These are phyloP conservation scores for Kwoniella europaea DNA, from an alignment of 768 basidiomycete genomes.

Conservation along the genomic window DNA sequence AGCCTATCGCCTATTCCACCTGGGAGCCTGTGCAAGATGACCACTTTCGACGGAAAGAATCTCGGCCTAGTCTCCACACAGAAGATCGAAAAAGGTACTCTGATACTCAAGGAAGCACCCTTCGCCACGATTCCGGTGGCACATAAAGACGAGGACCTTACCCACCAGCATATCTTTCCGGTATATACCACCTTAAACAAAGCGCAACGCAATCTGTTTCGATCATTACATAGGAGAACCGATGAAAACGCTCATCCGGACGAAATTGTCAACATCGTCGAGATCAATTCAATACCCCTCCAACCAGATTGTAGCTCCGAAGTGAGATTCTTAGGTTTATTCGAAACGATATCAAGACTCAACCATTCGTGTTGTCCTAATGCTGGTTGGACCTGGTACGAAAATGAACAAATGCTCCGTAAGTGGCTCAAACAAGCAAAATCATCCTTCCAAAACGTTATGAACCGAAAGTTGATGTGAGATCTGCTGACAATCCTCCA, in stretches of 20 bases:
- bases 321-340: conserved; percentile 15
- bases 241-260: conserved; percentile 1
- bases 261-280: conserved; percentile 14
- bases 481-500: not conserved
- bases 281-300: conserved; percentile 22
- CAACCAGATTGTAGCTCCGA: not conserved
- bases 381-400: conserved; percentile 24
- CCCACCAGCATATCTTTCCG: not conserved
- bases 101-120: conserved; percentile 14
- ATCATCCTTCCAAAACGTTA: not conserved
- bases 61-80: conserved; percentile 3
- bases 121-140: conserved; percentile 1
- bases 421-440: not conserved
- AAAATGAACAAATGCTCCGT: conserved; percentile 15
- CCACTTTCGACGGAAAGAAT: not conserved
- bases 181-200: not conserved
- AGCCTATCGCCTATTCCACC: no score
- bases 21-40: not conserved
- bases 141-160: not conserved
- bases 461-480: not conserved
- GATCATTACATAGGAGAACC: not conserved
- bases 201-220: not conserved
- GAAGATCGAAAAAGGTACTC: not conserved
- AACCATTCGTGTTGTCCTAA: conserved; percentile 29
- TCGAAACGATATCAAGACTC: conserved; percentile 14